These are phyloP conservation scores for Remersonia thermophila DNA, from an alignment of 2,329 filamentous ascomycete genomes.

Conservation along the genomic window DNA sequence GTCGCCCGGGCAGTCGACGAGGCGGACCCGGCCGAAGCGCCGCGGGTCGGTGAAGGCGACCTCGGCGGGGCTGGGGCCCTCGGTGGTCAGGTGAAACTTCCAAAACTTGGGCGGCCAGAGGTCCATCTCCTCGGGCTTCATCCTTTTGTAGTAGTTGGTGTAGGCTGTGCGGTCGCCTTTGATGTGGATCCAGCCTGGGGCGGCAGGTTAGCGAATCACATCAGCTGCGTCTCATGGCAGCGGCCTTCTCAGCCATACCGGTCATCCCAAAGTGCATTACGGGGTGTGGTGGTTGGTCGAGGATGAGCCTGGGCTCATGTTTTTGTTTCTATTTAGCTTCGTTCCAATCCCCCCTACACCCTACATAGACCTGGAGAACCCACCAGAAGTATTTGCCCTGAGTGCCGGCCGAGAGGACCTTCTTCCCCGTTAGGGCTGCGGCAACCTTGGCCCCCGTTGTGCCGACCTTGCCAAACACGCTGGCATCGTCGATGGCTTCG, in stretches of 20 bases:
- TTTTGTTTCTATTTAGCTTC: too few species aligned
- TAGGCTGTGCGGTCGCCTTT: conserved; percentile 65
- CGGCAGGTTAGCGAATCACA: background rate
- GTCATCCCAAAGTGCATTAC: conserved; percentile 81
- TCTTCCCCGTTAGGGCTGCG: conserved; percentile 61
- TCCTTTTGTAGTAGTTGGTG: conserved; percentile 68
- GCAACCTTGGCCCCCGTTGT: conserved; percentile 66
- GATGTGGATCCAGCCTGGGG: conserved; percentile 71
- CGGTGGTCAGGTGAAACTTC: conserved; percentile 64
- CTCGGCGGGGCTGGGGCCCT: conserved; percentile 36
- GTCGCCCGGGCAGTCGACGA: conserved; percentile 67
- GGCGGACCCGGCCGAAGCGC: conserved; percentile 63
- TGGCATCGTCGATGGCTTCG: conserved; percentile 63
- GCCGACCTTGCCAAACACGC: conserved; percentile 83
- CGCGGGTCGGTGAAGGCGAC: conserved; percentile 76
- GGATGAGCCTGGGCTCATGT: conserved; percentile 32
- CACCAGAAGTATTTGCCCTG: conserved; percentile 97
- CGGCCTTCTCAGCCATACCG: conserved; percentile 28
- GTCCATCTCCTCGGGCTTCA: conserved; percentile 43
- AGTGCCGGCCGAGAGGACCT: conserved; percentile 54
- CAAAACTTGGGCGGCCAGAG: conserved; percentile 81
- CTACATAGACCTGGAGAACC: conserved; percentile 10
- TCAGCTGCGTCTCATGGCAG: conserved; percentile 4
- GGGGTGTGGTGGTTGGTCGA: conserved; percentile 71
- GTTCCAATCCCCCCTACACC: too few species aligned